phyloP scores from a whole-genome alignment of 805 yeast genomes.

The Torulaspora maleeae region DNA sequence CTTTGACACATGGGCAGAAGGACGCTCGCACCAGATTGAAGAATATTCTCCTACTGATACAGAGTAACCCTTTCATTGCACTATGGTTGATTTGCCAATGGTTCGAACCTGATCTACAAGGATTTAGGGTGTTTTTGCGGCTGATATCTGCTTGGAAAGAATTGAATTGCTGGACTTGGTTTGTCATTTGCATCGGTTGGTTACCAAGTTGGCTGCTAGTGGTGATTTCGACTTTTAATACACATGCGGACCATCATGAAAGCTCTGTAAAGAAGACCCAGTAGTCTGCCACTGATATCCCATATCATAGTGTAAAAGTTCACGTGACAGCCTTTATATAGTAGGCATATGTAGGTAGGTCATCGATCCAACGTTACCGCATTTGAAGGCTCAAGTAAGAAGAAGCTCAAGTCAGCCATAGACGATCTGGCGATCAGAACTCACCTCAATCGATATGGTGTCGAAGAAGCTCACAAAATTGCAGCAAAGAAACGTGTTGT shows the following conservation, averaged over 20 bases:
- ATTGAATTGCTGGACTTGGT: constrained; percentile 83
- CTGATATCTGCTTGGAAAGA: constrained; percentile 61
- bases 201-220: constrained; percentile 68
- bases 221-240: constrained; percentile 25
- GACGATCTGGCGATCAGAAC: not conserved
- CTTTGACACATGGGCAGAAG: not conserved
- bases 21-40: constrained; percentile 11
- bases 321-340: constrained; percentile 1
- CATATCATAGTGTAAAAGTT: not conserved
- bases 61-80: constrained; percentile 51
- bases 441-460: not conserved
- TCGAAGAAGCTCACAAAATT: constrained; percentile 1
- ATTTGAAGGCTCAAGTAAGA: not conserved
- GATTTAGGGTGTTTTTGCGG: constrained; percentile 42
- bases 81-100: constrained; percentile 33
- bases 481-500: constrained; percentile 4
- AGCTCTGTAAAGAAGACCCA: constrained; percentile 6
- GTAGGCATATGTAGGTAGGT: not conserved
- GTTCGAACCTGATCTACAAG: constrained; percentile 35
- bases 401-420: not conserved
- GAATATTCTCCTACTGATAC: constrained; percentile 37
- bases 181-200: constrained; percentile 70
- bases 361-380: not conserved
- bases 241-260: constrained; percentile 1
- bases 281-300: not conserved